These are phyloP conservation scores for Komagataella pastoris DNA, from an alignment of 805 yeast species.

Conservation along the genomic window DNA sequence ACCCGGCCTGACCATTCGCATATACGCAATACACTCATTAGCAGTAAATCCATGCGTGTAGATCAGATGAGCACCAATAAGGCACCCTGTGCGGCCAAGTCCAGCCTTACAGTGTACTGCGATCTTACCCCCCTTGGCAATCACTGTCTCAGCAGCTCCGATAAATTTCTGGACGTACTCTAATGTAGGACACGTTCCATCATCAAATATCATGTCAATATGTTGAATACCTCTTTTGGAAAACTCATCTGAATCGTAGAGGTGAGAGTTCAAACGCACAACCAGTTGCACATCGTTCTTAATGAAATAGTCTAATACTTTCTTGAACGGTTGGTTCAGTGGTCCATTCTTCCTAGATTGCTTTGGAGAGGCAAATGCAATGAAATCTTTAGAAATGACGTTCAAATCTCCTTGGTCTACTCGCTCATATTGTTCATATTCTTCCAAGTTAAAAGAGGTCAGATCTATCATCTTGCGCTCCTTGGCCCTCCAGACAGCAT, in stretches of 20 bases:
- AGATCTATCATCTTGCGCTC: slow-evolving; percentile 82
- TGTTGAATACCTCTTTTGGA: slow-evolving; percentile 76
- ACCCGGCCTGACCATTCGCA: slow-evolving; percentile 95
- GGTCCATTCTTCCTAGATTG: slow-evolving; percentile 40
- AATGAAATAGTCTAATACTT: slow-evolving; percentile 68
- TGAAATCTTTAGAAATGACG: slow-evolving; percentile 80
- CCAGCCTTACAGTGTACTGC: slow-evolving; percentile 99
- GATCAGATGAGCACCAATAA: slow-evolving; percentile 93
- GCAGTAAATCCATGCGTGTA: slow-evolving; percentile 97
- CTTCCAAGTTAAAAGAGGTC: slow-evolving; percentile 79
- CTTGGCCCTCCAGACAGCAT: slow-evolving; percentile 96
- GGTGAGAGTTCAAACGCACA: slow-evolving; percentile 82
- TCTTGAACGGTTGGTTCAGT: slow-evolving; percentile 63
- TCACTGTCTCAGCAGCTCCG: slow-evolving; percentile 89
- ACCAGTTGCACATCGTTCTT: slow-evolving; percentile 72
- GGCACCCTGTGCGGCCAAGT: slow-evolving; percentile 92
- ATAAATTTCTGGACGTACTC: slow-evolving; percentile 85
- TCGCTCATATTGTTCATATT: slow-evolving; percentile 86
- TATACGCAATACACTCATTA: slow-evolving; percentile 88
- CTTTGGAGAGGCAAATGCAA: slow-evolving; percentile 96
- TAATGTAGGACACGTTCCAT: slow-evolving; percentile 95
- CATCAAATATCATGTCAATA: slow-evolving; percentile 92
- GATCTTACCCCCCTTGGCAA: slow-evolving; percentile 76
- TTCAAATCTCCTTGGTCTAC: slow-evolving; percentile 97
- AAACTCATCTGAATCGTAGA: slow-evolving; percentile 78